These are phyloP conservation scores for Alternaria sp. DNA, from an alignment of 2,329 filamentous ascomycete genomes.

Conservation along the genomic window DNA sequence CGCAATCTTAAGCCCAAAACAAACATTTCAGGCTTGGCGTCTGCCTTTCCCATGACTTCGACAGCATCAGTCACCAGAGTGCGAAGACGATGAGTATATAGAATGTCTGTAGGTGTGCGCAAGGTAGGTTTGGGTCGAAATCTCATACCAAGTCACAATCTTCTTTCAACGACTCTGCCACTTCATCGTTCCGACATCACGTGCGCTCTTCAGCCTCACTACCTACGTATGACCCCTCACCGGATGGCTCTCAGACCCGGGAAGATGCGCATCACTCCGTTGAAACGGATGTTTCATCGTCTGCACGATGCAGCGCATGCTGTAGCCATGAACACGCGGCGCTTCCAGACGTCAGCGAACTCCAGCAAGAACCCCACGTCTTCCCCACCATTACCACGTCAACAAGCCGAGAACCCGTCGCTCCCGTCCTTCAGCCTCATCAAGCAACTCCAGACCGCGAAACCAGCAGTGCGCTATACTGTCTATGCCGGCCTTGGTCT, in stretches of 20 bases:
- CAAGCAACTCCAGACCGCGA: slow-evolving; percentile 25
- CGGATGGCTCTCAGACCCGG: neutral
- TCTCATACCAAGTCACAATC: neutral
- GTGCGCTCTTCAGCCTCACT: neutral
- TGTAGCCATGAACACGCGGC: neutral
- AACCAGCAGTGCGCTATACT: slow-evolving; percentile 33
- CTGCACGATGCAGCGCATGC: neutral
- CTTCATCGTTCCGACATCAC: neutral
- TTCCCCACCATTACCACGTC: neutral
- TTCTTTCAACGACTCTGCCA: neutral
- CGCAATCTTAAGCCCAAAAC: slow-evolving; percentile 37
- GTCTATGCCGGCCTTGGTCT: neutral
- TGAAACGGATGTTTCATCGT: neutral
- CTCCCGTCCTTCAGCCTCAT: slow-evolving; percentile 26
- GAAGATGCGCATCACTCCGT: neutral
- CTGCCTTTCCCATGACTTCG: slow-evolving; percentile 4
- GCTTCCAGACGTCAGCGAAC: neutral
- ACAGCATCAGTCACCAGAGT: slow-evolving; percentile 15
- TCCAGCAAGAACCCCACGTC: neutral
- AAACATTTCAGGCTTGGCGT: slow-evolving; percentile 32
- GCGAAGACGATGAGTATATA: slow-evolving; percentile 18
- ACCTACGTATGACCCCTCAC: neutral
- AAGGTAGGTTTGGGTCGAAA: neutral
- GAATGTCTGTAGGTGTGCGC: neutral
- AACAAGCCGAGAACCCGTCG: slow-evolving; percentile 5